Evolutionary conservation across 1,139 yeast species (phyloP), one percentile per base, ranked within the genome.

Genomic region (Sugiyamaella xylanicola): DNA sequence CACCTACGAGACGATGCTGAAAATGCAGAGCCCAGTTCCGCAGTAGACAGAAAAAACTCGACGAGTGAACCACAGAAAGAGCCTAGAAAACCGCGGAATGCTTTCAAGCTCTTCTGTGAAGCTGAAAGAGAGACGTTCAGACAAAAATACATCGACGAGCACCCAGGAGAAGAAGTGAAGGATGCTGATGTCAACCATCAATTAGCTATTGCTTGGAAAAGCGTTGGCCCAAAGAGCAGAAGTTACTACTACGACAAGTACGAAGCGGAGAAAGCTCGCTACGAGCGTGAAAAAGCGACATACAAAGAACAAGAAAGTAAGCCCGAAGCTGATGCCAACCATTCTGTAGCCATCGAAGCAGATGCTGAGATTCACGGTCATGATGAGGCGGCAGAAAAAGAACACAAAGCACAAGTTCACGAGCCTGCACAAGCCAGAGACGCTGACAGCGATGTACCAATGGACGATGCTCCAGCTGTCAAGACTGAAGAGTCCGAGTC

Each of bases 71-170:
- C 88, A 69, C 96, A 96, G 2, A 85, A 84, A 63, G 79, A 86
- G 65, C 97, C 97, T 15, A 88, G 88, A 65, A 79, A 95, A 64
- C 96, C 97, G 15, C 87, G 95, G 4, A 91, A 91, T 70, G 96
- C 97, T 8, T 90, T 91, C 67, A 76, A 90, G 60, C 81, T 89
- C 54, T 91, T 87, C 68, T 91, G 97, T 73, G 97, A 91, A 59
- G 74, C 82, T 74, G 95, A 89, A 67, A 87, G 89, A 70, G 96
- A 88, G 53, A 77, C 81, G 54, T 80, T 89, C 48, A 83, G 82
- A 62, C 78, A 77, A 54, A 83, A 84, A 58, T 73, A 79, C 57
- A 83, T 78, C 53, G 68, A 68, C 22, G 66, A 71, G 35, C 70
- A 72, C 55, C 78, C 80, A 1, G 86, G 85, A 0, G 78, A 77